Evolutionary conservation across 208 protist species (phyloP), one percentile per base, ranked within the genome.

Genomic region (Angomonas ambiguus): DNA sequence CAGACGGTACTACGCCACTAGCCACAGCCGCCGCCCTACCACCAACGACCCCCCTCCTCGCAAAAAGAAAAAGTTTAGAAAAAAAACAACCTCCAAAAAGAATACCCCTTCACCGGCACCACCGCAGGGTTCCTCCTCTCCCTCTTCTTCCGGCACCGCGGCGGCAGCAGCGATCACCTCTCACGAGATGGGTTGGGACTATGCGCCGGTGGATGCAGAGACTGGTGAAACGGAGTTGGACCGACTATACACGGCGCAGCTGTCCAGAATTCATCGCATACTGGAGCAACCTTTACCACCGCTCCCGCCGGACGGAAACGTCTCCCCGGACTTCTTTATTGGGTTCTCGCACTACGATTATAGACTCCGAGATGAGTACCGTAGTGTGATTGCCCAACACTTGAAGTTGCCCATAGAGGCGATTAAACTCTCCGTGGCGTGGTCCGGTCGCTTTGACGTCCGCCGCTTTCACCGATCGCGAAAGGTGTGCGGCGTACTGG

Each of bases 311-410:
- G 87, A 93, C 64, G 90, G 90, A 35, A 83, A 62, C 45, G 71
- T 91, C 5, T 66, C 80, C 18, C 90, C 90, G 1, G 84, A 95
- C 64, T 80, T 95, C 42, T 80, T 95, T 33, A 72, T 95, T 18
- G 90, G 90, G 42, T 91, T 95, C 56, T 73, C 78, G 10, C 83
- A 88, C 69, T 95, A 95, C 74, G 77, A 78, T 64, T 93, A 92
- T 62, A 76, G 79, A 8, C 71, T 87, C 48, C 82, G 90, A 5
- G 87, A 95, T 66, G 76, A 87, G 73, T 95, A 95, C 80, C 82
- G 90, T 35, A 77, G 74, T 31, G 62, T 87, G 18, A 45, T 95
- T 16, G 90, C 87, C 25, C 65, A 62, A 3, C 77, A 77, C 69
- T 76, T 95, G 31, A 55, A 68, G 16, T 70, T 91, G 35, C 79